Percentiles rank a stretch among this genome's conserved stretches.
Conservation (phyloP, 805 yeast genomes). For the Geotrichum ghanense region DNA sequence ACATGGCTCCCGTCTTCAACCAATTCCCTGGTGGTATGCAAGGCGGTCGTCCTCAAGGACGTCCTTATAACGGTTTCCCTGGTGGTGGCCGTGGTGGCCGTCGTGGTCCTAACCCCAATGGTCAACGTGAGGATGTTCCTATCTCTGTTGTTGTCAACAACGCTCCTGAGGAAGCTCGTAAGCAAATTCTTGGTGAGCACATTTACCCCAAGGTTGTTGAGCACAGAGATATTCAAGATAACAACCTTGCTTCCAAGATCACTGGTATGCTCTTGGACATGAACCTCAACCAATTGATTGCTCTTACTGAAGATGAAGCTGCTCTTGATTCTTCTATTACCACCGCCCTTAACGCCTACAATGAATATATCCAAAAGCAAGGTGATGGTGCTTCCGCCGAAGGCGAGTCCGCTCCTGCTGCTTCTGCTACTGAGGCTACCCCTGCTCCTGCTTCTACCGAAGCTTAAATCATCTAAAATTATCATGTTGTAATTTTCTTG, state of each 20-base stretch:
- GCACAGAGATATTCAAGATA: conserved; percentile 77
- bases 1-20: conserved; percentile 71
- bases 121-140: conserved; percentile 29
- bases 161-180: conserved; percentile 79
- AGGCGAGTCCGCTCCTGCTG: background rate
- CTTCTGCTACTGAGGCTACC: background rate
- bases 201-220: conserved; percentile 86
- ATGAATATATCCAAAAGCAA: conserved; percentile 60
- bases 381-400: background rate
- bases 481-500: conserved; percentile 1
- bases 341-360: conserved; percentile 91
- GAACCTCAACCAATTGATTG: conserved; percentile 83
- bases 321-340: conserved; percentile 80
- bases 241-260: conserved; percentile 95
- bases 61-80: conserved; percentile 14
- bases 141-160: conserved; percentile 59
- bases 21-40: conserved; percentile 43
- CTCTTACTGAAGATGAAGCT: conserved; percentile 81
- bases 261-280: conserved; percentile 98
- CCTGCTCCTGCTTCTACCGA: background rate
- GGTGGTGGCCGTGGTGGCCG: conserved; percentile 21
- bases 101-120: conserved; percentile 12
- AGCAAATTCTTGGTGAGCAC: conserved; percentile 96
- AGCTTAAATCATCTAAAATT: background rate
- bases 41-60: conserved; percentile 23